phyloP scores from a whole-genome alignment of 495 filamentous ascomycete genomes.

The Tuber melanosporum region DNA sequence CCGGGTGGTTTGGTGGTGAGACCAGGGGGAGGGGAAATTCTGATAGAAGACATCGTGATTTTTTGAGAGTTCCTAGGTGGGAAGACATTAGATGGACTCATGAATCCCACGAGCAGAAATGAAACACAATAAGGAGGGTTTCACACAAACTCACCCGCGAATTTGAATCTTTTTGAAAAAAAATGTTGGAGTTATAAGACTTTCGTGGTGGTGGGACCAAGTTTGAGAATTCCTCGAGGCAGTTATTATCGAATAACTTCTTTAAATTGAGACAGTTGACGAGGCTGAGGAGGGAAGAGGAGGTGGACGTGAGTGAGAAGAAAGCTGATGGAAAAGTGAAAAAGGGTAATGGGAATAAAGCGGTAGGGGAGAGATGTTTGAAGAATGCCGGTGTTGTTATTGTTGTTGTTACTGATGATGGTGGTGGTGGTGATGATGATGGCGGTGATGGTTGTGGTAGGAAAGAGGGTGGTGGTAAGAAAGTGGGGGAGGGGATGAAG shows the following conservation, averaged over 20 bases:
- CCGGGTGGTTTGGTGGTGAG: neutral
- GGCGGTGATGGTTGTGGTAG: neutral
- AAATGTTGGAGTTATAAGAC: neutral
- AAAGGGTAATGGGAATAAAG: neutral
- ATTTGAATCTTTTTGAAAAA: neutral
- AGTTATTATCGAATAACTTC: neutral
- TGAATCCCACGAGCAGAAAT: neutral
- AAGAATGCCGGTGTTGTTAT: neutral
- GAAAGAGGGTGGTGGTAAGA: too few species aligned
- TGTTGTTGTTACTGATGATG: neutral
- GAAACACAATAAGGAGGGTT: neutral
- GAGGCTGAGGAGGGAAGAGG: neutral
- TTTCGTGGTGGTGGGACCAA: neutral
- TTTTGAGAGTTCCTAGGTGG: neutral
- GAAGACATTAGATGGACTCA: neutral
- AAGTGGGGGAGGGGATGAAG: neutral
- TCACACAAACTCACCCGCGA: neutral
- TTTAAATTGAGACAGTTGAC: neutral
- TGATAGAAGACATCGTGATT: neutral
- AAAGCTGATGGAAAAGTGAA: neutral
- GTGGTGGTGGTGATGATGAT: neutral
- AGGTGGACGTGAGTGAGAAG: neutral
- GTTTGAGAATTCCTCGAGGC: neutral
- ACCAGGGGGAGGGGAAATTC: neutral
- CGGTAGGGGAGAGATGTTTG: too few species aligned